Percentiles rank a stretch among this genome's conserved stretches.
phyloP scores from a whole-genome alignment of 208 protist genomes.

The Paratrypanosoma confusum region DNA sequence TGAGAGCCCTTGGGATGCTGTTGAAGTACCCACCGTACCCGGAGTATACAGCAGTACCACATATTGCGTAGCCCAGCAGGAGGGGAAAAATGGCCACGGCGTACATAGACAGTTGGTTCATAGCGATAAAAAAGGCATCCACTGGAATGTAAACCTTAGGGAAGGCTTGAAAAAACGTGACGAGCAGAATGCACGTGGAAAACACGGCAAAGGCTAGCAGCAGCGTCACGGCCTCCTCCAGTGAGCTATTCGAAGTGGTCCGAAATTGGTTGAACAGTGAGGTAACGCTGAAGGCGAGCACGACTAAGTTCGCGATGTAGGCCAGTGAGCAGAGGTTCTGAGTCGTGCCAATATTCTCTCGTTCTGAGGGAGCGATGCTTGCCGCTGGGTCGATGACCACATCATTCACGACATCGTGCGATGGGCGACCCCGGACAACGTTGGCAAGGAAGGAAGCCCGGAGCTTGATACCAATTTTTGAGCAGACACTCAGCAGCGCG shows the following conservation, averaged over 20 bases:
- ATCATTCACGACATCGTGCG: no score
- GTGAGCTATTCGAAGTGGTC: constrained; percentile 3
- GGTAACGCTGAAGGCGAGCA: constrained; percentile 19
- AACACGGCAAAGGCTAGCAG: constrained; percentile 34
- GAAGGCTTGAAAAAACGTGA: constrained; percentile 34
- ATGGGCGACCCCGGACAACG: no score
- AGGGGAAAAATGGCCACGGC: constrained; percentile 26
- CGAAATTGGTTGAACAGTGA: constrained; percentile 22
- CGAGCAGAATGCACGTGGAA: constrained; percentile 24
- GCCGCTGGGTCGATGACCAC: no score
- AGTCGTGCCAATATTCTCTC: no score
- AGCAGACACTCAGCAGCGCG: constrained; percentile 10
- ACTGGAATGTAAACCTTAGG: constrained; percentile 31
- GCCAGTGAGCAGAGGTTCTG: no score
- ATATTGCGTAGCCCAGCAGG: constrained; percentile 37
- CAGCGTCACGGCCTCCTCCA: constrained; percentile 31
- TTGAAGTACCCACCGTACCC: constrained; percentile 23
- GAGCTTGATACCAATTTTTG: no score
- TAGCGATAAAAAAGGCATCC: constrained; percentile 27
- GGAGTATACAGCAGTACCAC: constrained; percentile 34
- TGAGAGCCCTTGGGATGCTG: constrained; percentile 18
- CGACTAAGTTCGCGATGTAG: constrained; percentile 25
- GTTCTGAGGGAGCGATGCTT: no score
- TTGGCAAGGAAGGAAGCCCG: no score
- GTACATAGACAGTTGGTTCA: constrained; percentile 26